phyloP scores from a whole-genome alignment of 2,329 filamentous ascomycete genomes.

The Xylariaceae sp. region DNA sequence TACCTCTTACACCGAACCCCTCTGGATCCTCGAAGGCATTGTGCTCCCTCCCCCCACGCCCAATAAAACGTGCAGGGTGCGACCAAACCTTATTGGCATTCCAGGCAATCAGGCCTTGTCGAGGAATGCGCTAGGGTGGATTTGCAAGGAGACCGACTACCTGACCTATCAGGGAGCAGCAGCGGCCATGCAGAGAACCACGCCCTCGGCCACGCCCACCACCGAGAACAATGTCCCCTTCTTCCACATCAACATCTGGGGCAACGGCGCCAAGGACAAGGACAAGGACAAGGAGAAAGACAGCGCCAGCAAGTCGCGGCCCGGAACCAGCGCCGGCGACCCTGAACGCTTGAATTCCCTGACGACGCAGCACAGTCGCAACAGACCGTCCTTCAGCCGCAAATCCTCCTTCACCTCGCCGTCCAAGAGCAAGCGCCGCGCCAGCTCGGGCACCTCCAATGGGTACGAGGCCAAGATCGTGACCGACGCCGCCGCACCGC shows the following conservation, averaged over 20 bases:
- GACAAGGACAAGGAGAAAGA: constrained; percentile 4
- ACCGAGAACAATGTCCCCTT: constrained; percentile 15
- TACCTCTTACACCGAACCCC: too few species aligned
- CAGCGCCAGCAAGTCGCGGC: constrained; percentile 22
- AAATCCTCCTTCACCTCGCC: constrained; percentile 43
- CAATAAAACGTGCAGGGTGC: too few species aligned
- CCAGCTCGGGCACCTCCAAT: constrained; percentile 34
- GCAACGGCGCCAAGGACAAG: constrained; percentile 13
- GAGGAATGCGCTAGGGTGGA: too few species aligned
- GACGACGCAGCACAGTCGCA: constrained; percentile 34
- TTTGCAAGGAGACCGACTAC: too few species aligned
- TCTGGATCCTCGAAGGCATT: too few species aligned
- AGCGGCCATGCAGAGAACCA: constrained; percentile 14
- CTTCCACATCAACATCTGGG: constrained; percentile 25
- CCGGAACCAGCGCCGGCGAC: constrained; percentile 29
- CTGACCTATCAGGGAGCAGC: too few species aligned
- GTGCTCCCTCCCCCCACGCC: too few species aligned
- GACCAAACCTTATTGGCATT: too few species aligned
- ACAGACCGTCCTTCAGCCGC: constrained; percentile 46
- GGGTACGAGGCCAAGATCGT: constrained; percentile 22
- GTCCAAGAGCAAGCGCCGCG: constrained; percentile 29
- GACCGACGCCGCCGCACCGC: constrained; percentile 40
- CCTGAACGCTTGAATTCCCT: constrained; percentile 20
- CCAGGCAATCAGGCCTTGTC: too few species aligned
- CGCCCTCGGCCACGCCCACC: constrained; percentile 8